A percentile compares a stretch with the other conserved stretches of the same genome.
Evolutionary conservation across 2,329 filamentous ascomycete genomes (phyloP).

Genomic region (Ophiostoma novo-ulmi): DNA sequence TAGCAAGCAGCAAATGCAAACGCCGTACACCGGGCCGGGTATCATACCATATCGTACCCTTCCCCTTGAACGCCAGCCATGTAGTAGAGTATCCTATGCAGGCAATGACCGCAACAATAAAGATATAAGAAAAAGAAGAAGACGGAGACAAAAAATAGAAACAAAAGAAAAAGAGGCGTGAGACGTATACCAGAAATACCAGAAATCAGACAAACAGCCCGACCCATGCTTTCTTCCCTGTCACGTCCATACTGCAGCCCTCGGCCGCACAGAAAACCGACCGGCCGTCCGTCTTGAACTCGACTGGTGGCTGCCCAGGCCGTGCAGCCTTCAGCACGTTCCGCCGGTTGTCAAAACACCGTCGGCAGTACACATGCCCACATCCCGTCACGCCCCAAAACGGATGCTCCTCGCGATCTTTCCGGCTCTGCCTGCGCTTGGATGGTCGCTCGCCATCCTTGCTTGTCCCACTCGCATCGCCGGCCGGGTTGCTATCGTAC

Average conservation of each 20-base stretch:
- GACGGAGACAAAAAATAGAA: neutral
- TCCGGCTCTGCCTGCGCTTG: slow-evolving; percentile 43
- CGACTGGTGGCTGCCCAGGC: slow-evolving; percentile 27
- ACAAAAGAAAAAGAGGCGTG: neutral
- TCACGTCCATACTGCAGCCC: slow-evolving; percentile 50
- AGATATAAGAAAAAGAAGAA: neutral
- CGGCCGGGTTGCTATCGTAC: slow-evolving; percentile 51
- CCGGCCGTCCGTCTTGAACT: slow-evolving; percentile 38
- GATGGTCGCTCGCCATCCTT: slow-evolving; percentile 13
- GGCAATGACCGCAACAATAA: neutral
- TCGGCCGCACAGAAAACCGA: slow-evolving; percentile 51
- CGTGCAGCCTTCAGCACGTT: slow-evolving; percentile 38
- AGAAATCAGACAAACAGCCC: slow-evolving; percentile 49
- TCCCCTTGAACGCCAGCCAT: slow-evolving; percentile 10
- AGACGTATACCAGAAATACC: neutral
- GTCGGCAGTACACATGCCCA: slow-evolving; percentile 70
- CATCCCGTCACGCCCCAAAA: slow-evolving; percentile 90
- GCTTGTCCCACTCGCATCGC: slow-evolving; percentile 23
- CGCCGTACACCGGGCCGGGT: slow-evolving; percentile 11
- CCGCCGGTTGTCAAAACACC: slow-evolving; percentile 56
- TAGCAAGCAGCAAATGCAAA: neutral
- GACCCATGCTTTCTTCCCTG: slow-evolving; percentile 54
- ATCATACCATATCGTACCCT: slow-evolving; percentile 10
- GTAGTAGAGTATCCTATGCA: neutral
- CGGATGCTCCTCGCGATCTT: slow-evolving; percentile 64